Percentiles rank a stretch among this genome's conserved stretches.
Evolutionary conservation across 352 stramenopile species (phyloP).

Genomic region (Globisporangium lucens): DNA sequence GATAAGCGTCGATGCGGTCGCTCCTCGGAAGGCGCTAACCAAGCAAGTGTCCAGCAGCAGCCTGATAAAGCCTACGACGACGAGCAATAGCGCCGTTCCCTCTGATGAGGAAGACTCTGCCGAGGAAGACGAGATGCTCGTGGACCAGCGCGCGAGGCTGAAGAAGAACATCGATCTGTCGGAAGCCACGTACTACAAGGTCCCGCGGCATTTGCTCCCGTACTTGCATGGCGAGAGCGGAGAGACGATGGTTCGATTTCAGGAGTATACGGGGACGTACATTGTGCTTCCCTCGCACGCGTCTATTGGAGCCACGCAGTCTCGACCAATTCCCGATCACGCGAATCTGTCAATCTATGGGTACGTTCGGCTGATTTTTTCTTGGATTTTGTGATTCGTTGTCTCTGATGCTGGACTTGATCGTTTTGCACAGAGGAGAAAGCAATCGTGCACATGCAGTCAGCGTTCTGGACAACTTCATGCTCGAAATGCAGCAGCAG

Average conservation of each 20-base stretch:
- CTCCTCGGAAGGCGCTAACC: constrained; percentile 11
- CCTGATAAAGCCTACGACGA: neutral
- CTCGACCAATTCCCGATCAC: constrained; percentile 22
- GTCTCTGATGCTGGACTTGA: neutral
- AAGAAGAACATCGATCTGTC: constrained; percentile 75
- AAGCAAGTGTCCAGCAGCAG: constrained; percentile 8
- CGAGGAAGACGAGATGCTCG: constrained; percentile 37
- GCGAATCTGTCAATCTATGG: constrained; percentile 75
- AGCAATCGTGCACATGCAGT: constrained; percentile 53
- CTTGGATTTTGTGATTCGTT: neutral
- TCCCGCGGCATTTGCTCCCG: constrained; percentile 60
- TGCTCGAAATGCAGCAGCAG: constrained; percentile 64
- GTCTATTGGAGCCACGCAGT: constrained; percentile 10
- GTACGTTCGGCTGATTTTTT: constrained; percentile 22
- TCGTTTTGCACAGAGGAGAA: constrained; percentile 25
- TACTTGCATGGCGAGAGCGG: constrained; percentile 67
- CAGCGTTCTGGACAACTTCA: constrained; percentile 48
- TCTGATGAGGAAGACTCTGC: constrained; percentile 19
- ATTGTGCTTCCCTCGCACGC: constrained; percentile 57
- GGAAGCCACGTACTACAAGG: constrained; percentile 73
- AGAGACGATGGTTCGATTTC: constrained; percentile 71
- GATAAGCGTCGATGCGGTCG: neutral
- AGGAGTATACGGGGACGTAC: constrained; percentile 76
- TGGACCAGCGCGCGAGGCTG: constrained; percentile 38
- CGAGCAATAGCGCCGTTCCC: neutral